Evolutionary conservation across 2,329 filamentous ascomycete genomes (phyloP), one percentile per base, ranked within the genome.

Genomic region (Mycosphaerella arachidis): DNA sequence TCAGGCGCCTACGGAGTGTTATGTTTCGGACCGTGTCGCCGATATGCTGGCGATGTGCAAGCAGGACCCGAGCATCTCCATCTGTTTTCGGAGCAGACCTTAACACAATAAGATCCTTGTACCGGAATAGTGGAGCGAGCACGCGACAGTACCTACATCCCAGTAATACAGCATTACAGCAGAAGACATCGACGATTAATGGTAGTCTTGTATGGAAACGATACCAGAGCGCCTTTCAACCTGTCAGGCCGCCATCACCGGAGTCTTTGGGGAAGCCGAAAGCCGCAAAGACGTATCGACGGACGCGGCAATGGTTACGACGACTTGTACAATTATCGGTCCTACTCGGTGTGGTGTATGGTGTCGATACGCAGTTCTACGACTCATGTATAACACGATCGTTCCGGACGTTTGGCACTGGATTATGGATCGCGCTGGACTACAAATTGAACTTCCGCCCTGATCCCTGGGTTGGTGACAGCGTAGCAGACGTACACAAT

Each of bases 361-460:
- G 84, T 9, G 70, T 88, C 61, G 94, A 99, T 76, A 83, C 76
- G 13, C 83, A 88, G 65, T 81, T 90, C 71, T 95, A 94, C 75
- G 90, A 91, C 54, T 88, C 90, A 0, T 88, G 90, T 12, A 77
- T 96, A 29, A 85, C 83, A 40, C 89, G 94, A 58, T 93, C 90
- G 27, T 75, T 89, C 46, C 88, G 89, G 46, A 97, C 94, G 0
- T 96, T 97, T 73, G 82, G 83, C 45, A 85, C 85, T 2, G 93
- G 92, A 7, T 78, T 96, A 10, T 72, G 92, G 50, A 89, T 96
- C 16, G 93, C 92, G 0, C 71, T 92, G 27, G 94, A 99, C 78
- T 97, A 99, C 80, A 97, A 97, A 78, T 80, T 97, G 74, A 97
- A 99, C 76, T 99, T 99, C 75, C 85, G 91, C 6, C 83, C 90